Evolutionary conservation across 805 yeast species (phyloP), one percentile per base, ranked within the genome.

Genomic region (Wickerhamomyces ciferrii): DNA sequence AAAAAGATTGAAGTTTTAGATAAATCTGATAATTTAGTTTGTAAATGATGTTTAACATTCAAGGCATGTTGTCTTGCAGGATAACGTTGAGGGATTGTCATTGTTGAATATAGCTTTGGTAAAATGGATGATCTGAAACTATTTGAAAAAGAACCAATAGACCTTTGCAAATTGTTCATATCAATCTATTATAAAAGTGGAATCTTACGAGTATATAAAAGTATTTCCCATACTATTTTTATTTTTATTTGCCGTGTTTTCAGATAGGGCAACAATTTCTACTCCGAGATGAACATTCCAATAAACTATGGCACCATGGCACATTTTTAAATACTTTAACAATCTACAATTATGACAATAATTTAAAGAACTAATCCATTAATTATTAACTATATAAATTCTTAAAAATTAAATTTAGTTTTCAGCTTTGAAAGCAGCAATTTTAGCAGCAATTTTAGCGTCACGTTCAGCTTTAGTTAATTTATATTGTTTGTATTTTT

Each of bases 381-480:
- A 34, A 24, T 27, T 27, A 23, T 8, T 27, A 27, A 27, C 31
- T 27, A 27, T 27, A 10, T 27, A 27, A 8, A 27, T 27, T 14
- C 14, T 27, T 27, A 27, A 27, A 27, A 27, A 43, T 43, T n/a
- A 35, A 42, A 38, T 25, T 50, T 55, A 55, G 53, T 54, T 53
- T 50, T 53, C 60, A 54, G 65, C 69, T 72, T 86, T 77, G 85
- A 84, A 86, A 72, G 84, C 90, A 72, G 94, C 95, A 72, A 94
- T 90, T 89, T 89, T 92, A 73, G 84, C 87, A 69, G 83, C 89
- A 72, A 94, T 80, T 70, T 80, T 85, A 64, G 87, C 97, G 63
- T 77, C 70, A 81, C 96, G 87, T 84, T 94, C 87, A 68, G 80
- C 98, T 68, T 68, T 81, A 78, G 98, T 81, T 75, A 92, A 83